These are phyloP conservation scores for Amanita jacksonii DNA, from an alignment of 768 basidiomycete species.

Conservation along the genomic window DNA sequence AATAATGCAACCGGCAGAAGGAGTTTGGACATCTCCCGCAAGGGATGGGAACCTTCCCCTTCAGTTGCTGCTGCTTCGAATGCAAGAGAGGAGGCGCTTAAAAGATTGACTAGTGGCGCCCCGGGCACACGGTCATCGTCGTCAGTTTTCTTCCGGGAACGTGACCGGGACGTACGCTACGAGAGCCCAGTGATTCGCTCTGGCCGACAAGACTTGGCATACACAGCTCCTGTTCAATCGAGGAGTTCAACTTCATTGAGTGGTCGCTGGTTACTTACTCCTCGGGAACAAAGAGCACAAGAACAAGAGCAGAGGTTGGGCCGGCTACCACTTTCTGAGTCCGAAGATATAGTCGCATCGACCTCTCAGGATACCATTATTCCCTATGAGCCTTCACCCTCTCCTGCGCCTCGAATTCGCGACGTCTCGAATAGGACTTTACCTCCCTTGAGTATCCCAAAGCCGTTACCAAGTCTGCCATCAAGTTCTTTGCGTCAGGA, in stretches of 20 bases:
- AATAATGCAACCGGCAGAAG: conserved; percentile 30
- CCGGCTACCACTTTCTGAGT: conserved; percentile 1
- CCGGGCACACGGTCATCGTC: conserved; percentile 26
- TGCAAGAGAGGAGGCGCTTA: conserved; percentile 32
- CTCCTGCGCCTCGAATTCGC: conserved; percentile 24
- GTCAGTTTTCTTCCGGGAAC: conserved; percentile 17
- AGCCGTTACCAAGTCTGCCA: conserved; percentile 48
- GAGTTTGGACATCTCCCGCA: conserved; percentile 42
- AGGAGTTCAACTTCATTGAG: conserved; percentile 15
- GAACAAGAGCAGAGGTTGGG: not conserved
- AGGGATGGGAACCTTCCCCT: conserved; percentile 34
- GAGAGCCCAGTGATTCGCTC: conserved; percentile 15
- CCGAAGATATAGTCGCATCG: conserved; percentile 21
- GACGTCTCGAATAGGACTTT: conserved; percentile 31
- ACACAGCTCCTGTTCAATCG: not conserved
- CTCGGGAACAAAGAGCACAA: conserved; percentile 42
- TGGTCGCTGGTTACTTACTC: conserved; percentile 44
- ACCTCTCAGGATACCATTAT: conserved; percentile 34
- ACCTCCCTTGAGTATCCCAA: conserved; percentile 43
- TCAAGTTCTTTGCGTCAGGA: conserved; percentile 38
- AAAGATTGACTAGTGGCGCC: conserved; percentile 28
- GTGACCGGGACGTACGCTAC: conserved; percentile 12
- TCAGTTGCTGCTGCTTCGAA: conserved; percentile 11
- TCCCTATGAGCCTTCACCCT: conserved; percentile 32
- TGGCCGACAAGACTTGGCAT: conserved; percentile 14